phyloP scores from a whole-genome alignment of 306 rosid genomes.

The Lathyrus oleraceus region DNA sequence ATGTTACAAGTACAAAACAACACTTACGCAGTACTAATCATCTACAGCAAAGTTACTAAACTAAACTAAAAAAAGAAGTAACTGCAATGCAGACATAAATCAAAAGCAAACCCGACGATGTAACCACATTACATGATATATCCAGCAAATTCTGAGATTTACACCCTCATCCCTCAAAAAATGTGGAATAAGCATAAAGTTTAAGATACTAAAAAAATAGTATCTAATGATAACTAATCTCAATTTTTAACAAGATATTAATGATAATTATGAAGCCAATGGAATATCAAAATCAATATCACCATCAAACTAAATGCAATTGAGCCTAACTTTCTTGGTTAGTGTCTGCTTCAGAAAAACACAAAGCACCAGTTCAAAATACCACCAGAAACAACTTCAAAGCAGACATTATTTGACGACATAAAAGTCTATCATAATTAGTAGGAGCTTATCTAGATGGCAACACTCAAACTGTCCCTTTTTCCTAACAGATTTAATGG shows the following conservation, averaged over 20 bases:
- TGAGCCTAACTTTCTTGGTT: conserved; percentile 9
- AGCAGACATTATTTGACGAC: no score
- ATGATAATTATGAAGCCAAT: conserved; percentile 24
- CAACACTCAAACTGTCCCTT: no score
- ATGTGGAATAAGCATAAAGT: neutral
- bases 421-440: no score
- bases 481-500: no score
- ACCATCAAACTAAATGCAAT: conserved; percentile 7
- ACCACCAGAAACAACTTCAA: conserved; percentile 22
- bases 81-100: neutral
- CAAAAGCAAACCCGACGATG: conserved; percentile 6
- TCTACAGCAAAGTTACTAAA: no score
- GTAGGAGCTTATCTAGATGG: no score
- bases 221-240: neutral
- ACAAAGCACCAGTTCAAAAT: neutral
- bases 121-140: conserved; percentile 20
- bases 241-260: no score
- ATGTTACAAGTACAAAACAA: no score
- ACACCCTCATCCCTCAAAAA: neutral
- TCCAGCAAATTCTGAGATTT: conserved; percentile 23
- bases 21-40: no score
- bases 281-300: conserved; percentile 5
- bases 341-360: no score
- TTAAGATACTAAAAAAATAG: conserved; percentile 1
- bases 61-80: conserved; percentile 8